A percentile compares a stretch with the other conserved stretches of the same genome.
Conservation (phyloP, 176 grass and related monocot species). For the Oryza glumipatula region DNA sequence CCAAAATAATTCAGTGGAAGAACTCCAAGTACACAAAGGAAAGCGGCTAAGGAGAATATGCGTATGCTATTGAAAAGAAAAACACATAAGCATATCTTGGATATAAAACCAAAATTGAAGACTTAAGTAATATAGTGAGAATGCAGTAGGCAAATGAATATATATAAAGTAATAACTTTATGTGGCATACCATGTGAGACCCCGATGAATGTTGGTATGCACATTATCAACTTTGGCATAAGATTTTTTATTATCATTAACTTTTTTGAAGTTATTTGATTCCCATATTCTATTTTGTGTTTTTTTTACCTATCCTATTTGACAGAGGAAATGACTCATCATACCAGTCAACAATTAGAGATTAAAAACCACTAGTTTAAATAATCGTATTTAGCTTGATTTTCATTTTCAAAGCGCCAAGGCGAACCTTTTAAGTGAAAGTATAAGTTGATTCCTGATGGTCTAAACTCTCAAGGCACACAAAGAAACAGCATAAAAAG, state of each 20-base stretch:
- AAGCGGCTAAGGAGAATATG: conserved; percentile 81
- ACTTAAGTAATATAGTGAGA: conserved; percentile 5
- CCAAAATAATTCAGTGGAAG: conserved; percentile 98
- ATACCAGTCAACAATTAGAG: conserved; percentile 5
- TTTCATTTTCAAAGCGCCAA: background rate
- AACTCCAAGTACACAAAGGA: conserved; percentile 81
- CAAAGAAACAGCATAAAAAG: conserved; percentile 10
- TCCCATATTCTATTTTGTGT: background rate
- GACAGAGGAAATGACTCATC: conserved; percentile 7
- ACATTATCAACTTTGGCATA: background rate
- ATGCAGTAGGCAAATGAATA: background rate
- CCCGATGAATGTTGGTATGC: background rate
- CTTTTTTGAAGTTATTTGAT: background rate
- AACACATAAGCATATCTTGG: conserved; percentile 31
- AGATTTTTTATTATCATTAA: conserved; percentile 3
- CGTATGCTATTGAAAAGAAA: conserved; percentile 68
- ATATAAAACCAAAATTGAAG: conserved; percentile 3
- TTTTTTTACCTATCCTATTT: background rate
- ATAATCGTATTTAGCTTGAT: background rate
- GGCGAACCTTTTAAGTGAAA: background rate
- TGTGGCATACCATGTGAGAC: background rate
- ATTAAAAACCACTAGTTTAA: conserved; percentile 10
- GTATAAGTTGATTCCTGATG: conserved; percentile 4
- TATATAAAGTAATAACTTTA: conserved; percentile 13
- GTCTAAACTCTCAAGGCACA: background rate